phyloP scores from a whole-genome alignment of 495 filamentous ascomycete species.

The Platismatia glauca region DNA sequence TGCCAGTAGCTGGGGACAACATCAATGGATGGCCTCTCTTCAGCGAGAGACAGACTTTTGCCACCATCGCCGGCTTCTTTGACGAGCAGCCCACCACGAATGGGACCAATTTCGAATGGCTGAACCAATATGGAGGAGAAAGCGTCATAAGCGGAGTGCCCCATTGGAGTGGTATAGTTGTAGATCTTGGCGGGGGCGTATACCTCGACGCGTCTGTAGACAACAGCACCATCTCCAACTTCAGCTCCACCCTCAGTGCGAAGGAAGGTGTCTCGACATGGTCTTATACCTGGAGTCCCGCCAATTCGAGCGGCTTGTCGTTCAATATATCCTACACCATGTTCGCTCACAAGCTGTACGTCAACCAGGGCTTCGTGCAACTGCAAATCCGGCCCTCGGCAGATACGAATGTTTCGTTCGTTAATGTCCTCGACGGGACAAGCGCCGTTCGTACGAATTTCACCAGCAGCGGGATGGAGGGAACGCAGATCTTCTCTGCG shows the following conservation, averaged over 20 bases:
- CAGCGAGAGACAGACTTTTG: slow-evolving; percentile 57
- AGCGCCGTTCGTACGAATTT: slow-evolving; percentile 51
- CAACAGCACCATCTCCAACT: slow-evolving; percentile 49
- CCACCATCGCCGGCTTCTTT: slow-evolving; percentile 67
- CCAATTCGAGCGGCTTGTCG: slow-evolving; percentile 32
- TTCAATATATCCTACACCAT: slow-evolving; percentile 51
- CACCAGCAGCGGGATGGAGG: slow-evolving; percentile 41
- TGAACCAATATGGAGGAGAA: slow-evolving; percentile 62
- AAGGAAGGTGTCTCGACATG: slow-evolving; percentile 54
- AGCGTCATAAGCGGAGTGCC: slow-evolving; percentile 67
- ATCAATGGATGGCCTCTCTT: slow-evolving; percentile 72
- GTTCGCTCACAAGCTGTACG: slow-evolving; percentile 51
- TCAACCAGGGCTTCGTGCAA: slow-evolving; percentile 56
- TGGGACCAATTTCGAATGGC: slow-evolving; percentile 62
- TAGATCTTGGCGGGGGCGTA: slow-evolving; percentile 46
- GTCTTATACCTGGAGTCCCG: slow-evolving; percentile 59
- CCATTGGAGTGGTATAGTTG: slow-evolving; percentile 54
- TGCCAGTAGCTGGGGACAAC: slow-evolving; percentile 38
- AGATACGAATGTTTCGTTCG: slow-evolving; percentile 41
- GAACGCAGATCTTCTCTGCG: slow-evolving; percentile 45
- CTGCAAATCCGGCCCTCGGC: slow-evolving; percentile 43
- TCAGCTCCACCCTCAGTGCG: slow-evolving; percentile 54
- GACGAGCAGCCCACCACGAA: slow-evolving; percentile 54
- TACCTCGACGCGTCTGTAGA: slow-evolving; percentile 55
- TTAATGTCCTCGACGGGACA: slow-evolving; percentile 51